Conservation (phyloP, 2,329 filamentous ascomycete genomes). For the Aspergillus intermedius region DNA sequence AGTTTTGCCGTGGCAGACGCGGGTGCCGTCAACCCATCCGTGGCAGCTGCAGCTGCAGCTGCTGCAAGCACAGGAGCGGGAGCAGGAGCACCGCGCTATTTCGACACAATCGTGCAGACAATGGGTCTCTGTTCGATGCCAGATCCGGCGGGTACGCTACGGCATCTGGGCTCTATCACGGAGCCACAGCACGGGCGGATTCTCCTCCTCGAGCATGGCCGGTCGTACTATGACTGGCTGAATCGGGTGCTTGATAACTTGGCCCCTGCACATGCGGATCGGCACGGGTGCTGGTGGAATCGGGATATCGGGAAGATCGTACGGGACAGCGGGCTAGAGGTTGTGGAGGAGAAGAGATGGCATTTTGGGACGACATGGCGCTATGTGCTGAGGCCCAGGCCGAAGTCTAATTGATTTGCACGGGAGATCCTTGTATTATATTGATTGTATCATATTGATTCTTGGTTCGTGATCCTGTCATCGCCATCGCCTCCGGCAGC, state of each 20-base stretch:
- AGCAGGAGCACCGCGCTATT: conserved; percentile 17
- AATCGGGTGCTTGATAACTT: conserved; percentile 43
- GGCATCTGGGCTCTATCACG: conserved; percentile 34
- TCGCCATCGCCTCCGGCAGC: too few species aligned
- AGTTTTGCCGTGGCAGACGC: conserved; percentile 34
- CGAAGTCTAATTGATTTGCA: background rate
- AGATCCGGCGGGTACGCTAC: conserved; percentile 37
- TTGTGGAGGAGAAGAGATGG: conserved; percentile 41
- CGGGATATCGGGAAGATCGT: conserved; percentile 45
- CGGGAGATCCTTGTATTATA: background rate
- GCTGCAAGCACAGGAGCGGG: background rate
- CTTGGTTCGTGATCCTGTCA: background rate
- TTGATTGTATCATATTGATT: background rate
- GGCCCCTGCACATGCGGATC: conserved; percentile 42
- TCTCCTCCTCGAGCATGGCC: conserved; percentile 45
- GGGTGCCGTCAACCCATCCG: conserved; percentile 18
- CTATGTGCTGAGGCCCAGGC: conserved; percentile 32
- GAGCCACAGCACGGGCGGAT: conserved; percentile 37
- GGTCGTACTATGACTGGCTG: conserved; percentile 41
- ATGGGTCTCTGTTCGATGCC: conserved; percentile 47
- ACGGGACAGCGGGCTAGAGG: conserved; percentile 40
- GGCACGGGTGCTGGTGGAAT: conserved; percentile 50
- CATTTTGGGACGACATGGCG: conserved; percentile 46
- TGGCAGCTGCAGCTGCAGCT: background rate
- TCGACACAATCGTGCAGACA: conserved; percentile 45